A percentile compares a stretch with the other conserved stretches of the same genome.
phyloP scores from a whole-genome alignment of 352 stramenopile genomes.

The Phytopythium aichiense region DNA sequence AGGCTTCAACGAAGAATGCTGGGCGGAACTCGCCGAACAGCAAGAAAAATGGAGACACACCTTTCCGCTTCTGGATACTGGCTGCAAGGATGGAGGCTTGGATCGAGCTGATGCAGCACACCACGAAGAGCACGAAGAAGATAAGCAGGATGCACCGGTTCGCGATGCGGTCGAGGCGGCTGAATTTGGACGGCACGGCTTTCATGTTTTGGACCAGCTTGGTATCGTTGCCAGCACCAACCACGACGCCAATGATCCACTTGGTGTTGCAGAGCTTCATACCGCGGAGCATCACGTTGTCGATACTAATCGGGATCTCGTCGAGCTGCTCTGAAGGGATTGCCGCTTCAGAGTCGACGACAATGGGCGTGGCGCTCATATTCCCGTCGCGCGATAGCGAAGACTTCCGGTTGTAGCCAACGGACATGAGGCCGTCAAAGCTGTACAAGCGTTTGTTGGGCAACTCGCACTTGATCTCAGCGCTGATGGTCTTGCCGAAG shows the following conservation, averaged over 20 bases:
- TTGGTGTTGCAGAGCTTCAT: constrained; percentile 87
- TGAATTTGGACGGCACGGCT: constrained; percentile 84
- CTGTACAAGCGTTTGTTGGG: constrained; percentile 82
- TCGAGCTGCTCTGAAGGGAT: constrained; percentile 16
- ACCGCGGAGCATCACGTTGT: constrained; percentile 74
- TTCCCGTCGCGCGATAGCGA: background rate
- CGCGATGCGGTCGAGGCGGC: constrained; percentile 64
- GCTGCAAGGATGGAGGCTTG: constrained; percentile 43
- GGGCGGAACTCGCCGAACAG: constrained; percentile 31
- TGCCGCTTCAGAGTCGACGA: background rate
- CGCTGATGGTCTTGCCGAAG: constrained; percentile 48
- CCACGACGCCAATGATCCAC: constrained; percentile 74
- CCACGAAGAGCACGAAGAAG: constrained; percentile 67
- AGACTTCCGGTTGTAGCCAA: constrained; percentile 20
- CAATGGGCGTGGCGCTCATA: constrained; percentile 16
- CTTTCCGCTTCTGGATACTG: constrained; percentile 24
- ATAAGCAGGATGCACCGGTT: constrained; percentile 86
- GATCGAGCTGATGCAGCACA: constrained; percentile 66
- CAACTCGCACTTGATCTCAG: constrained; percentile 68
- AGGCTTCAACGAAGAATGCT: constrained; percentile 49
- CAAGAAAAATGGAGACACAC: constrained; percentile 17
- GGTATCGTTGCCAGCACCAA: constrained; percentile 72
- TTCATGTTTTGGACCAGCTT: constrained; percentile 88
- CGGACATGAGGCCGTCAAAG: constrained; percentile 66
- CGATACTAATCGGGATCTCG: constrained; percentile 71